Conservation (phyloP, 345 rosid species). For the Ceriops tagal region DNA sequence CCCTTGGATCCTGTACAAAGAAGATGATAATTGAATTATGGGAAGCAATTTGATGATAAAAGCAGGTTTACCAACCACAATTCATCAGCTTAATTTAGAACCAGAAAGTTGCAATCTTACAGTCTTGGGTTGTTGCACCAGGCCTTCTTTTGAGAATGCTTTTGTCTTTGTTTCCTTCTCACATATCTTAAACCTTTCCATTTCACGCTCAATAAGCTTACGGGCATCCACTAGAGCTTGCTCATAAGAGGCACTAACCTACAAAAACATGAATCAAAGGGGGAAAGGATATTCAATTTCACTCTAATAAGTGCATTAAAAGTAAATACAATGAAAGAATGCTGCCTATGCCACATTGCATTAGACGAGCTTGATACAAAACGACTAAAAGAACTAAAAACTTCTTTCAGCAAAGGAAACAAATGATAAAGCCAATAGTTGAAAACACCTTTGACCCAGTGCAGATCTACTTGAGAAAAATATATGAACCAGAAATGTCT, state of each 20-base stretch:
- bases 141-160: constrained; percentile 97
- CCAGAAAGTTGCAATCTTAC: constrained; percentile 43
- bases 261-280: constrained; percentile 32
- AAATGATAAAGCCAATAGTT: background rate
- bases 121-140: constrained; percentile 99
- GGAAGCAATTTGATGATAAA: background rate
- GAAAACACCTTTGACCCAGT: background rate
- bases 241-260: constrained; percentile 98
- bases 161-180: constrained; percentile 99
- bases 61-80: background rate
- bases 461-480: background rate
- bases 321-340: background rate
- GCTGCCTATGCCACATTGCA: too few species aligned
- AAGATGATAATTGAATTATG: background rate
- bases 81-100: background rate
- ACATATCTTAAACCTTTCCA: constrained; percentile 97
- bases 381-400: too few species aligned
- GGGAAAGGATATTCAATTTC: constrained; percentile 1
- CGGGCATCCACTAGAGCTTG: constrained; percentile 92
- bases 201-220: constrained; percentile 85
- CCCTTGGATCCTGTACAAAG: constrained; percentile 87
- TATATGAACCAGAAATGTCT: background rate
- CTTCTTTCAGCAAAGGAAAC: too few species aligned
- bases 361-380: too few species aligned
- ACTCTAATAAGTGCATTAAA: background rate